Conservation (phyloP, 2,329 filamentous ascomycete genomes). For the Colletotrichum scovillei region DNA sequence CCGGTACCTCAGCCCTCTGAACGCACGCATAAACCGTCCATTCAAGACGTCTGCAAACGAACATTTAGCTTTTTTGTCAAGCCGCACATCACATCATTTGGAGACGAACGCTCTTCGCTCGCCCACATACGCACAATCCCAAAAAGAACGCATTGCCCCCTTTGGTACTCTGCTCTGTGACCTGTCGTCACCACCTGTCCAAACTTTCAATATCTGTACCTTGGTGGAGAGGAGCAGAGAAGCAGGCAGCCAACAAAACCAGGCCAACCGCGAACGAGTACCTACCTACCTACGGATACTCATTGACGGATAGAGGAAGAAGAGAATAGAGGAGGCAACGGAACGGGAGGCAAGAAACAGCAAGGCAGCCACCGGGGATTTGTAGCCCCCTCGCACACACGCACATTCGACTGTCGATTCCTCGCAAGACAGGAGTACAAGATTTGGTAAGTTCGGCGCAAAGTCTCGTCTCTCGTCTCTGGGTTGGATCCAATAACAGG, state of each 20-base stretch:
- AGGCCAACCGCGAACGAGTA: too few relatives aligned
- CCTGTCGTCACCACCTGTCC: neutral
- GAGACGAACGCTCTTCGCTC: slow-evolving; percentile 31
- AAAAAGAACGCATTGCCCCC: slow-evolving; percentile 7
- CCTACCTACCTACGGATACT: too few relatives aligned
- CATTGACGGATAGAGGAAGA: too few relatives aligned
- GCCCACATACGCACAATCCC: slow-evolving; percentile 7
- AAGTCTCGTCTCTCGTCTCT: neutral
- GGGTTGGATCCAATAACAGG: neutral
- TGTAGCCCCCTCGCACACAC: neutral
- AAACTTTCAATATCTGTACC: neutral
- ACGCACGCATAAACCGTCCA: slow-evolving; percentile 33
- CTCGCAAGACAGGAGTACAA: neutral
- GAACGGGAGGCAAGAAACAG: neutral
- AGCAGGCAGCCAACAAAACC: neutral
- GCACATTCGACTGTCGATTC: too few relatives aligned
- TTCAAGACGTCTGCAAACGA: slow-evolving; percentile 29
- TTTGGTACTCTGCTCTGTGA: neutral
- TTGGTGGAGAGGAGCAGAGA: neutral
- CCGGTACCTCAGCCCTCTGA: neutral
- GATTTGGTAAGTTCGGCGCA: slow-evolving; percentile 4
- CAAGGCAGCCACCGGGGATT: neutral
- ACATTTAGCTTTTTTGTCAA: slow-evolving; percentile 27
- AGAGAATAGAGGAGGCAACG: too few relatives aligned
- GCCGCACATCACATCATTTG: slow-evolving; percentile 31